These are phyloP conservation scores for Pseudopediastrum boryanum DNA, from an alignment of 139 green algal genomes.

Conservation along the genomic window DNA sequence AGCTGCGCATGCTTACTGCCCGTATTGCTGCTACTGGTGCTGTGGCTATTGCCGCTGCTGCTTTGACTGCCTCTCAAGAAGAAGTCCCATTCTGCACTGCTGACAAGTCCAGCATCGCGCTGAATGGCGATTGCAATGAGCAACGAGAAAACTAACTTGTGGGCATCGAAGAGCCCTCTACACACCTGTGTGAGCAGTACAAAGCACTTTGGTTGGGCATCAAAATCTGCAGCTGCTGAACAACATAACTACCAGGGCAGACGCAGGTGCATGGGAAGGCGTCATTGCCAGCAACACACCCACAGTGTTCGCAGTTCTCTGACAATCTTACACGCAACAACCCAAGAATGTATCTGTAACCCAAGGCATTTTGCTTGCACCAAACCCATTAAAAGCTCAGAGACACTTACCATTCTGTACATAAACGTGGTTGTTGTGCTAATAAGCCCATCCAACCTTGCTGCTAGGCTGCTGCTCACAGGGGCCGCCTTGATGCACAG, in stretches of 20 bases:
- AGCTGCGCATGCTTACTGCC: background rate
- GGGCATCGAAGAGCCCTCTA: constrained; percentile 81
- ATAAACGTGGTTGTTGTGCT: constrained; percentile 64
- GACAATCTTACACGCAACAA: no score
- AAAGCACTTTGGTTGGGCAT: no score
- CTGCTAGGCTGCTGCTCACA: background rate
- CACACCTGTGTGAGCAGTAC: background rate
- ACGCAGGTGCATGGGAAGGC: no score
- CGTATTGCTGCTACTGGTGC: background rate
- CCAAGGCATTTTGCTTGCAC: background rate
- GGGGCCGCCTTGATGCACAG: constrained; percentile 68
- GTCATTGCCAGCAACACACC: no score
- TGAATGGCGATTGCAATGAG: constrained; percentile 60
- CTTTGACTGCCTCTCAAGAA: constrained; percentile 61
- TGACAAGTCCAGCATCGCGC: constrained; percentile 46
- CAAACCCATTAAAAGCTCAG: background rate
- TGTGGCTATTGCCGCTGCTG: background rate
- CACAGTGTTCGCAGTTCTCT: no score
- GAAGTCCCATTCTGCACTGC: constrained; percentile 67
- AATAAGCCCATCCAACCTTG: background rate
- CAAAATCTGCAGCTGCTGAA: no score
- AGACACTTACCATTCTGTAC: constrained; percentile 59
- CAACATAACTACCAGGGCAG: no score
- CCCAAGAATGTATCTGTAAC: background rate
- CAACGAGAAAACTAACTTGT: constrained; percentile 84